Base-by-base conservation (phyloP, 2,329 filamentous ascomycete genomes). In the Aspergillus hiratsukae region DNA sequence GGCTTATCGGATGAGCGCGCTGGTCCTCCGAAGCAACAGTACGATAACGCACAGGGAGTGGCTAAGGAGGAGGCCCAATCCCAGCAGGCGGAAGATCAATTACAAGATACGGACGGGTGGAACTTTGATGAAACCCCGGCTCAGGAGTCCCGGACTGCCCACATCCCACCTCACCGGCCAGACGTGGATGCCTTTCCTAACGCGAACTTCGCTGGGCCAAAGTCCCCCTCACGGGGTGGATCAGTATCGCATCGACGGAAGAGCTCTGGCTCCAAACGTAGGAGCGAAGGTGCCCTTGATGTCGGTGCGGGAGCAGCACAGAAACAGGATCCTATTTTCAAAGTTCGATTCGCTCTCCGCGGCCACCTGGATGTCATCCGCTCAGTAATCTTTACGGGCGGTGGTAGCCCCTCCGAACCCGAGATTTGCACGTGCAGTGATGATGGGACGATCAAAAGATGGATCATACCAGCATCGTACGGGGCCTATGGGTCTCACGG, bases 371-470 rank as follows among this genome's bases (percentile, higher is more conserved):
- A 97, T 70, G 92, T 95, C 2, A 91, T 99, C 4, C 87, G 94
- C 43, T 91, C 91, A 1, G 90, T 97, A 57, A 96, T 97, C 61
- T 99, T 99, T 75, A 97, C 92, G 1, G 94, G 94, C 25, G 94
- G 94, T 45, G 94, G 94, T 59, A 97, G 91, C 68, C 92, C 92
- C 3, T 91, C 90, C 3, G 94, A 99, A 70, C 94, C 94, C 1
- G 94, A 99, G 73, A 93, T 99, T 53, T 97, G 93, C 75, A 99
- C 93, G 3, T 91, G 90, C 51, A 91, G 93, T 55, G 94, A 99
- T 67, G 94, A 99, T 71, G 93, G 93, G 56, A 89, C 93, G 66
- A 89, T 99, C 72, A 99, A 99, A 75, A 86, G 94, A 52, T 99
- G 96, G 87, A 92, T 96, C 66, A 91, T 99, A 58, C 94, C 94